Evolutionary conservation across 1,139 yeast genomes (phyloP), one percentile per base, ranked within the genome.

Genomic region (Candida tetrigidarum): DNA sequence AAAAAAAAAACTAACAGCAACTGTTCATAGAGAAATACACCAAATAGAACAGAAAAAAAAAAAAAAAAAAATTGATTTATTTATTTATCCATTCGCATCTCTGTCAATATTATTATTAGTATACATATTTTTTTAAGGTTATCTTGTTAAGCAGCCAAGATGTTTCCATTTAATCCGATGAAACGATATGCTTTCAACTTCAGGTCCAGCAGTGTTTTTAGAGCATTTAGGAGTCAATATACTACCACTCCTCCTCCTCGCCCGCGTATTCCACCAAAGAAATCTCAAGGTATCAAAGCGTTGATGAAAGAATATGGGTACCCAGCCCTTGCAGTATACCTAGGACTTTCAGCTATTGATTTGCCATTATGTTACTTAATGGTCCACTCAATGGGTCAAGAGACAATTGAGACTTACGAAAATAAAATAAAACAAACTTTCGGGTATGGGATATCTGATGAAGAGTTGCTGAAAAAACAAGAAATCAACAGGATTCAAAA

Each of bases 341-440:
- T 90, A 30, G 85, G 79, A 0, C 63, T 93, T 15, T 76, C 89
- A 2, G 72, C 76, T 22, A 63, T 93, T 35, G 99, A 93, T 60
- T 74, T 89, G 53, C 98, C 98, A 1, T 54, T 91, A 4, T 89
- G 96, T 62, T 93, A 85, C 60, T 56, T 86, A 16, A 59, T 88
- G 39, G 98, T 93, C 11, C 97, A 91, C 61, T 81, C 92, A 0
- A 69, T 86, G 57, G 98, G 99, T 20, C 87, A 85, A 53, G 97
- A 90, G 28, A 76, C 80, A 54, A 87, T 91, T 35, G 81, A 80
- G 46, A 78, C 80, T 50, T 78, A 80, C 54, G 90, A 90, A 58
- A 79, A 84, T 50, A 69, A 73, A 50, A 77, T 75, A 15, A 82
- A 88, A 59, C 79, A 77, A 36, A 65, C 65, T 46, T 71, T 85